Base-by-base conservation (phyloP, 1,284 basidiomycete genomes). In the Cutaneotrichosporon sp. region DNA sequence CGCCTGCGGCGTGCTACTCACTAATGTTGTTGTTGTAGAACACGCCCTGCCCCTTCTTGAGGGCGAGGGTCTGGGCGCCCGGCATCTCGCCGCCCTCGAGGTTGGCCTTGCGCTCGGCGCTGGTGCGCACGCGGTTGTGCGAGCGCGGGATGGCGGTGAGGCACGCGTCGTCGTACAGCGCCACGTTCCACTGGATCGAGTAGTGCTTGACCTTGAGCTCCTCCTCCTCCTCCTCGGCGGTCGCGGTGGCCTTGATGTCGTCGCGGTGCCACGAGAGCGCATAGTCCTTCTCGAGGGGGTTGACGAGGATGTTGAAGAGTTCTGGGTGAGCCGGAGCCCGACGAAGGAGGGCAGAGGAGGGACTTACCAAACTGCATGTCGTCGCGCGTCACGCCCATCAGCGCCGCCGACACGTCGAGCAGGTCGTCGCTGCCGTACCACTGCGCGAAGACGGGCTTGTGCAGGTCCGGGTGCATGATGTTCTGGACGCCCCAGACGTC, bases 151-250 rank as follows among this genome's bases (percentile, higher is more conserved):
- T 88, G 57, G 91, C 81, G 69, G 84, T 89, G 0, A 92, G 84
- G 73, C 89, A 92, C 0, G 83, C 82, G 70, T 92, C 90, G 59
- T 85, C 82, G 69, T 89, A 89, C 22, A 92, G 81, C 0, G 89
- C 89, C 83, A 88, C 87, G 72, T 92, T 92, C 89, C 90, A 92
- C 80, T 92, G 90, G 4, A 91, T 84, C 4, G 88, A 89, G 69
- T 86, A 82, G 60, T 87, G 85, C 83, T 87, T 89, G 27, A 84
- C 79, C 4, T 77, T 78, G 4, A 92, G 83, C 3, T 85, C 85
- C 27, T 79, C 70, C 1, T 71, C 70, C 71, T 92, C 91, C 69
- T 92, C 87, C 13, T 86, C 84, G n/a, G 82, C 75, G 0, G 81
- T 83, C 0, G 87, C 88, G 29, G 83, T 81, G 64, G 87, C 87